Conservation (phyloP, 2,329 filamentous ascomycete species). For the Cytospora paraplurivora region DNA sequence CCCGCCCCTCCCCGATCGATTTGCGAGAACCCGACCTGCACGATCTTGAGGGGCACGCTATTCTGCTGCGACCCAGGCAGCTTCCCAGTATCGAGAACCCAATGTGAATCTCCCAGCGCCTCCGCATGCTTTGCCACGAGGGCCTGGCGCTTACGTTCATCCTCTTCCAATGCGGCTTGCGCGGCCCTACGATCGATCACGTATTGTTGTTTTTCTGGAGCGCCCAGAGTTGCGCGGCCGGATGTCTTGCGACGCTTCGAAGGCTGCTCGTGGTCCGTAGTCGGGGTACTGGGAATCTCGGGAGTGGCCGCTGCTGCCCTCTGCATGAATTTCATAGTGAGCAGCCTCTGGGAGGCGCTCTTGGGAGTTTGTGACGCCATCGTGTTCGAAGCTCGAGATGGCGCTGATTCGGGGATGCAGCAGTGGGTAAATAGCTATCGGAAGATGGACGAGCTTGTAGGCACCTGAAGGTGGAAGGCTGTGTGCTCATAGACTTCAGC, state of each 20-base stretch:
- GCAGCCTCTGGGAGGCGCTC: conserved; percentile 81
- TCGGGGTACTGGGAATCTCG: conserved; percentile 47
- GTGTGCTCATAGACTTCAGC: not conserved
- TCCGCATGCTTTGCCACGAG: conserved; percentile 64
- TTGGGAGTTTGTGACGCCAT: conserved; percentile 59
- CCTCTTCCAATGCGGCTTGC: conserved; percentile 64
- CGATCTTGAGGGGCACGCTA: conserved; percentile 53
- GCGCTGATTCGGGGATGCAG: not conserved
- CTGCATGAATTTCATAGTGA: conserved; percentile 99
- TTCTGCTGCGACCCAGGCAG: conserved; percentile 26
- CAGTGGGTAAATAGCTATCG: not conserved
- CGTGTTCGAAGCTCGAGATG: conserved; percentile 25
- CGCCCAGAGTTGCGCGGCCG: conserved; percentile 35
- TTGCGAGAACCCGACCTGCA: conserved; percentile 59
- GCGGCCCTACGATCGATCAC: conserved; percentile 61
- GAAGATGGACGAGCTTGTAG: not conserved
- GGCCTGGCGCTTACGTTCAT: conserved; percentile 66
- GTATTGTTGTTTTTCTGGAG: conserved; percentile 40
- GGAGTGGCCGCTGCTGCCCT: conserved; percentile 64
- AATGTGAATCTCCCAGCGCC: conserved; percentile 70
- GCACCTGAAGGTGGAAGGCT: not conserved
- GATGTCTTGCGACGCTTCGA: conserved; percentile 65
- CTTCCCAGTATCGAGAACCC: conserved; percentile 64
- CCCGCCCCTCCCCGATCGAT: conserved; percentile 42
- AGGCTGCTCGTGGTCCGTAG: conserved; percentile 50